phyloP scores from a whole-genome alignment of 805 yeast species.

The Kluyveromyces wickerhamii region DNA sequence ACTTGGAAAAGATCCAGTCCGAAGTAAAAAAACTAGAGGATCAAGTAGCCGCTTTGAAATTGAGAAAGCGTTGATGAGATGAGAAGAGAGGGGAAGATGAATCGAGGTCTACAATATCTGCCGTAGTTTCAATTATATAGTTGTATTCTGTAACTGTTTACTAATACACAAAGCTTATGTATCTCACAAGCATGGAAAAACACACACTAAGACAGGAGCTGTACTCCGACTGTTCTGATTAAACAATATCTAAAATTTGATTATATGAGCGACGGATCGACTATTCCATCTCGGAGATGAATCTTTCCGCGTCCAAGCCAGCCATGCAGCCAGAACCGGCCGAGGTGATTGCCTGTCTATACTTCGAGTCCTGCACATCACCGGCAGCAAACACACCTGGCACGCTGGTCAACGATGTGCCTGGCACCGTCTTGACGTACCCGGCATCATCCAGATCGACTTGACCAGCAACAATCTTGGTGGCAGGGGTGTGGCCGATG shows the following conservation, averaged over 20 bases:
- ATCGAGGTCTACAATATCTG: no score
- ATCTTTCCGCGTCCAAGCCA: constrained; percentile 89
- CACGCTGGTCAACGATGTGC: constrained; percentile 76
- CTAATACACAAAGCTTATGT: no score
- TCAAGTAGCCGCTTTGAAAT: constrained; percentile 56
- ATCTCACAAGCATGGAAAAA: no score
- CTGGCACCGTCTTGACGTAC: constrained; percentile 84
- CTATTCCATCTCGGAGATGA: constrained; percentile 51
- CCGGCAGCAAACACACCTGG: constrained; percentile 97
- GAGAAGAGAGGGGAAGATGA: no score
- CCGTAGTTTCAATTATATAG: no score
- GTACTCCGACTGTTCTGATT: no score
- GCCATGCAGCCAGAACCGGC: constrained; percentile 99
- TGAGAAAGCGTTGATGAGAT: constrained; percentile 41
- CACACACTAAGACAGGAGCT: no score
- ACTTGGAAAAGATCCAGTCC: constrained; percentile 80
- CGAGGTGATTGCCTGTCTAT: constrained; percentile 98
- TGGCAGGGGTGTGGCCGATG: constrained; percentile 96
- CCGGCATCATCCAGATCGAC: constrained; percentile 81
- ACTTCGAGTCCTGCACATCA: constrained; percentile 94
- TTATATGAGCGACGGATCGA: no score
- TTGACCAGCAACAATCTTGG: constrained; percentile 69
- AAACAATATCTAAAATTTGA: no score
- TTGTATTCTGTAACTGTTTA: no score
- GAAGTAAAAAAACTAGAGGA: constrained; percentile 70